Base-by-base conservation (phyloP, 2,329 filamentous ascomycete species). In the Aureobasidium uvarum region DNA sequence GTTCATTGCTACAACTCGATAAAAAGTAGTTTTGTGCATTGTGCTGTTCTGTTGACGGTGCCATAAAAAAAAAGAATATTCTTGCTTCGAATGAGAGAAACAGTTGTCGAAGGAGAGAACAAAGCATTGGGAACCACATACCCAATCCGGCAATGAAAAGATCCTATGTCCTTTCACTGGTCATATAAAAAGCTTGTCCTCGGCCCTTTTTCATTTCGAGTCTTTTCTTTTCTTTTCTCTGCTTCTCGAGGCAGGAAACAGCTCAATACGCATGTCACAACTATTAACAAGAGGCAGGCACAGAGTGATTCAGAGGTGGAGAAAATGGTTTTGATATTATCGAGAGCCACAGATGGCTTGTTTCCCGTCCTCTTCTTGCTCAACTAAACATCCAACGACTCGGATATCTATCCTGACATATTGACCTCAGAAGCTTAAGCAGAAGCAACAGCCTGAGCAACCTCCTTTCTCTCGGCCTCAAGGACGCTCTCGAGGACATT, bases 401-500 rank as follows among this genome's bases (percentile, higher is more conserved):
- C 14, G 36, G 16, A 28, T 2, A 28, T 10, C 38, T 31, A 23
- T 58, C 28, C 55, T 36, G 6, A 33, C 25, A 45, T 20, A 31
- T 25, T 10, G 25, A 18, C 18, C 7, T 7, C 5, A 6, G 28
- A 2, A 23, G n/a, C 39, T 46, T 48, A 60, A n/a, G 43, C 56
- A 23, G 56, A 60, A 38, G 79, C 78, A 52, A 80, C 77, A 68
- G 76, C 77, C 68, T 77, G 73, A 31, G 75, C 75, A 16, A 78
- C 77, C 69, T 80, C 74, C 66, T 75, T 72, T 62, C 75, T 75
- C 73, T 82, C 80, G 63, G 76, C 76, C 72, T 81, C 80, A 8
- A 83, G 74, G 39, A 82, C 71, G 39, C 75, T 76, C 72, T 83
- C 80, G 28, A 86, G 76, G 16, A 83, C 78, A 33, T 75, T 77